Percentiles rank a stretch among this genome's conserved stretches.
Evolutionary conservation across 352 stramenopile species (phyloP).

Genomic region (Pythium brassicae): DNA sequence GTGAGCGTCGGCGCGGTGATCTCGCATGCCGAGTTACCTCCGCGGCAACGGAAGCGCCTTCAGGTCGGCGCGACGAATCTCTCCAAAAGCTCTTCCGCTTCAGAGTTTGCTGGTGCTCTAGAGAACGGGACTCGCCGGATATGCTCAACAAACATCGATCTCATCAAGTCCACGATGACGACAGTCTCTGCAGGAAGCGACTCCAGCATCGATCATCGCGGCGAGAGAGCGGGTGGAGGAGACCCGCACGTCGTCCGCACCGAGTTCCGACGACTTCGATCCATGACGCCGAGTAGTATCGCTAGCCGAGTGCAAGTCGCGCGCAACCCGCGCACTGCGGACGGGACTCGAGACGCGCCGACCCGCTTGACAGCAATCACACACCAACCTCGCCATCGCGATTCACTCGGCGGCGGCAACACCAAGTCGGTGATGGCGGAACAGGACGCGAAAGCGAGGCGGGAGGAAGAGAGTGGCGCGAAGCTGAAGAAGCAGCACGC

Average conservation of each 20-base stretch:
- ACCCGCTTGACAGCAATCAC: not conserved
- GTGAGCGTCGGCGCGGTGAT: conserved; percentile 16
- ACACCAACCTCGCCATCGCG: not conserved
- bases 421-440: no score
- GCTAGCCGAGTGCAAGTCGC: conserved; percentile 6
- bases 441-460: not conserved
- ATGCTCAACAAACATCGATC: conserved; percentile 40
- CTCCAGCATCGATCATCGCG: not conserved
- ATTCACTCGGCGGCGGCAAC: not conserved
- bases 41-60: conserved; percentile 55
- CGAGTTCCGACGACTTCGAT: conserved; percentile 9
- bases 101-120: not conserved
- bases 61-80: conserved; percentile 77
- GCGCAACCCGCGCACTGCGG: conserved; percentile 3
- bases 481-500: conserved; percentile 16
- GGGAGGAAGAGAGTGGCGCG: not conserved
- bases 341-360: conserved; percentile 1
- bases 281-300: conserved; percentile 14
- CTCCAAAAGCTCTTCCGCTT: conserved; percentile 21
- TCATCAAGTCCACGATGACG: conserved; percentile 31
- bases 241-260: conserved; percentile 6
- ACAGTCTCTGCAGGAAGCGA: conserved; percentile 11
- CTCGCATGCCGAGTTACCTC: conserved; percentile 44
- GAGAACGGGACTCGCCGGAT: conserved; percentile 18
- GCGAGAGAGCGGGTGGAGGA: not conserved